These are phyloP conservation scores for Nigrospora oryzae DNA, from an alignment of 2,329 filamentous ascomycete genomes.

Conservation along the genomic window DNA sequence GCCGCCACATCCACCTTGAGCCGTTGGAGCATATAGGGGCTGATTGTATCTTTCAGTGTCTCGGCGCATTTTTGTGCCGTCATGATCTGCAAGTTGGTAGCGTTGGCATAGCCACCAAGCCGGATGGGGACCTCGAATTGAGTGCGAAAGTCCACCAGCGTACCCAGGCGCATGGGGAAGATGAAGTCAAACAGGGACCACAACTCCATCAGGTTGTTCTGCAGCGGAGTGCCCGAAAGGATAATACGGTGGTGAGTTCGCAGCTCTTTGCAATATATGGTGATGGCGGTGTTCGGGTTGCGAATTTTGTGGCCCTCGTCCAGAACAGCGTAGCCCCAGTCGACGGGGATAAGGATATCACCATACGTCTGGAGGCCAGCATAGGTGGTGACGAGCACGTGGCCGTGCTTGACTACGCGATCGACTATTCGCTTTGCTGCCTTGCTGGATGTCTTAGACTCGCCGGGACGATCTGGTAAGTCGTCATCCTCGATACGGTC, in stretches of 20 bases:
- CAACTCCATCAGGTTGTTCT: slow-evolving; percentile 89
- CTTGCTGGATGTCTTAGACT: slow-evolving; percentile 46
- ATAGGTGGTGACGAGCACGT: slow-evolving; percentile 93
- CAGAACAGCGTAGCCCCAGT: slow-evolving; percentile 90
- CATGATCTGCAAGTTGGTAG: slow-evolving; percentile 87
- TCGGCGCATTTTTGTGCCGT: slow-evolving; percentile 92
- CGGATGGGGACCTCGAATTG: slow-evolving; percentile 93
- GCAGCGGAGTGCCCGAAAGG: slow-evolving; percentile 91
- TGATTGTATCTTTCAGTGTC: slow-evolving; percentile 87
- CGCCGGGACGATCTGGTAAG: slow-evolving; percentile 39
- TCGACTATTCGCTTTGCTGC: slow-evolving; percentile 75
- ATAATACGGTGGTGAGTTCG: slow-evolving; percentile 87
- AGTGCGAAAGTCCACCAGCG: slow-evolving; percentile 78
- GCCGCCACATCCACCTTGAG: slow-evolving; percentile 91
- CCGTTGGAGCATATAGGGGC: slow-evolving; percentile 84
- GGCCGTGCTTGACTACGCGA: slow-evolving; percentile 73
- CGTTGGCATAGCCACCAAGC: slow-evolving; percentile 89
- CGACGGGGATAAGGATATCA: slow-evolving; percentile 68
- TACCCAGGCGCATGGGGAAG: slow-evolving; percentile 91
- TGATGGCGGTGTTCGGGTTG: slow-evolving; percentile 91
- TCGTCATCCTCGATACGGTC: slow-evolving; percentile 46
- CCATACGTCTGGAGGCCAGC: slow-evolving; percentile 90
- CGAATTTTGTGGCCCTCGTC: slow-evolving; percentile 98
- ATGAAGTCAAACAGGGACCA: slow-evolving; percentile 99
- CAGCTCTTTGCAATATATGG: slow-evolving; percentile 89